Evolutionary conservation across 106 monocot species (phyloP).

Genomic region (Dioscorea alata): DNA sequence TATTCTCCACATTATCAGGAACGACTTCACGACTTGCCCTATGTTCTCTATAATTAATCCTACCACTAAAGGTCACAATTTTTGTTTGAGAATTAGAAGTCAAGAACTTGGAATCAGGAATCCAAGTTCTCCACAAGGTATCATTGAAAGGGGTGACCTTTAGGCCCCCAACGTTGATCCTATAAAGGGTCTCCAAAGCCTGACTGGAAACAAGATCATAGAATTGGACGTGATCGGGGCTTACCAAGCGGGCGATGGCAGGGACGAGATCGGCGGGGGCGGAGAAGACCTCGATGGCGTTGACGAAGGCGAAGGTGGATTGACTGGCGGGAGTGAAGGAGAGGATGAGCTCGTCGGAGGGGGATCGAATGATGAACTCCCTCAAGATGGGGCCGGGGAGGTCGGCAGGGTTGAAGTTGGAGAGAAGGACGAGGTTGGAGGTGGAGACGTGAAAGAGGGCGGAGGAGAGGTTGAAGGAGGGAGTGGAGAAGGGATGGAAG

Average conservation of each 20-base stretch:
- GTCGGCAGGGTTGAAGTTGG: constrained; percentile 40
- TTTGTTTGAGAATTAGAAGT: constrained; percentile 6
- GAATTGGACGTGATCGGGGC: constrained; percentile 10
- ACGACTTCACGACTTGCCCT: constrained; percentile 75
- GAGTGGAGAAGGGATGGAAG: constrained; percentile 68
- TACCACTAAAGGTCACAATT: constrained; percentile 35
- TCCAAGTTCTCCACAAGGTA: constrained; percentile 87
- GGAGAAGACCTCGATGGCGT: constrained; percentile 81
- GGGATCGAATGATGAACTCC: constrained; percentile 53
- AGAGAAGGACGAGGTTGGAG: constrained; percentile 10
- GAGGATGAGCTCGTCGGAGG: constrained; percentile 40
- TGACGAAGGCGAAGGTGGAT: constrained; percentile 61
- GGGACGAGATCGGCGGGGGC: constrained; percentile 49
- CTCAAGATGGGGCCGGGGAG: constrained; percentile 41
- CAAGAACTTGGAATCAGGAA: constrained; percentile 42
- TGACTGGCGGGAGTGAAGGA: constrained; percentile 44
- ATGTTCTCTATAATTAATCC: constrained; percentile 44
- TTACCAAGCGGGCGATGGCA: constrained; percentile 39
- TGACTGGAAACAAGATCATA: constrained; percentile 37
- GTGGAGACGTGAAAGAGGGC: not conserved
- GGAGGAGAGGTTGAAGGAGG: constrained; percentile 57
- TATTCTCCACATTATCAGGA: constrained; percentile 67
- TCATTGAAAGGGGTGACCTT: constrained; percentile 90
- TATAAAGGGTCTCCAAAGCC: constrained; percentile 50
- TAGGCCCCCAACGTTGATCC: constrained; percentile 74